Evolutionary conservation across 148 eudicot genomes (phyloP), one percentile per base, ranked within the genome.

Genomic region (Vaccinium corymbosum): DNA sequence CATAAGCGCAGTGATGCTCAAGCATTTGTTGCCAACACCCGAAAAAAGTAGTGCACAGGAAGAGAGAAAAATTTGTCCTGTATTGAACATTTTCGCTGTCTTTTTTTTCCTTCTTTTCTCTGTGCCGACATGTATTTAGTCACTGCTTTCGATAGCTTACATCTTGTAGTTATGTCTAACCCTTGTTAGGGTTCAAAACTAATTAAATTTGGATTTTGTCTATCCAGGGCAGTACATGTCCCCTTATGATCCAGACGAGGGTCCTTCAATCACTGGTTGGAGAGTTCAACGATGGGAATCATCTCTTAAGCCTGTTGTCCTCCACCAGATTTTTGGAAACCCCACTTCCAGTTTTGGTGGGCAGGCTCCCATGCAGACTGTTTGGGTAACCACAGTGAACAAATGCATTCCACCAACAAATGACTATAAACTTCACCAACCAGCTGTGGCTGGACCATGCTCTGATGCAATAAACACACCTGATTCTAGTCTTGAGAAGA

Each of bases 281-380:
- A 92, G 99, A 90, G 99, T 97, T 80, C 99, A 97, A 85, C 94
- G 99, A 38, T 97, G 99, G 99, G 98, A 97, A 87, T 97, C 99
- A 52, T 91, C 98, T 85, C 93, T 97, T 75, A 93, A 97, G 88
- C 92, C 95, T 76, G 98, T 97, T 84, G 99, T 97, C 79, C 95
- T 97, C 87, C 99, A 97, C 87, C 99, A 88, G 86, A 93, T 97
- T 85, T 94, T 97, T 86, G 99, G 99, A n/a, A 94, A 93, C 82
- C 99, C 99, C 25, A 87, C 91, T 57, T 90, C 97, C 86, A 92
- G 89, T 91, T 97, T 94, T 64, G 99, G 99, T 82, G 98, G 99
- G 52, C 93, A 93, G 90, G 89, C 95, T 85, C 99, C 99, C 12
- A 92, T 91, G 94, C 99, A 97, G 90, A 97, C 99, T 77, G 99